Base-by-base conservation (phyloP, 331 rosid species). In the Ulmus americana region DNA sequence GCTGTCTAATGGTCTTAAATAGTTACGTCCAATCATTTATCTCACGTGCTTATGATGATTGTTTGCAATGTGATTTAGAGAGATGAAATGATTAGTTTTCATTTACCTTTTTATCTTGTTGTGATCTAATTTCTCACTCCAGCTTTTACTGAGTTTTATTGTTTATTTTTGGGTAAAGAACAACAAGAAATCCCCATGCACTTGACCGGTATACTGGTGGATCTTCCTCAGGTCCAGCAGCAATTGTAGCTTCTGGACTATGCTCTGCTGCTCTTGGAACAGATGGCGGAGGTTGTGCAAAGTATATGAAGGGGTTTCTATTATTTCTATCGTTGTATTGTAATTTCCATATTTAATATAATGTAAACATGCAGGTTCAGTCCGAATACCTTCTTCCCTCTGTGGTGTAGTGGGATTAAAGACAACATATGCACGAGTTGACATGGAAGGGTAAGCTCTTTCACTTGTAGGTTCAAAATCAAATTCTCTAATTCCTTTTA, bases 321-420 rank as follows among this genome's bases (percentile, higher is more conserved):
- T 58, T 69, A 60, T 49, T 61, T 59, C 18, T 68, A 18, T 72
- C 16, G 20, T 11, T 38, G 10, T 62, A 52, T 54, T 46, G 63
- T 61, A 67, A 58, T 75, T 7, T 40, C 44, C 43, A 65, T 62
- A 51, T 60, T 76, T 42, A 5, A 43, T 54, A 50, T 58, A 72
- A 39, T 73, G 58, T 70, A 50, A 64, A 78, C 77, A n/a, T 67
- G 80, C 95, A 92, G 97, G 97, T 76, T 92, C 97, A 7, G 46
- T 92, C 52, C 96, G 97, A 51, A 92, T 92, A 80, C 97, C 96
- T 75, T 88, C 96, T 63, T 85, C 97, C 55, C 96, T 92, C 68
- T 92, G 97, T n/a, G 97, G 96, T 67, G 96, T 88, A 43, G 97
- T 92, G 75, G 97, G 97, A 63, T 74, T 92, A 70, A 92, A 88